Evolutionary conservation across 257 asterid species (phyloP), one percentile per base, ranked within the genome.

Genomic region (Penstemon davidsonii): DNA sequence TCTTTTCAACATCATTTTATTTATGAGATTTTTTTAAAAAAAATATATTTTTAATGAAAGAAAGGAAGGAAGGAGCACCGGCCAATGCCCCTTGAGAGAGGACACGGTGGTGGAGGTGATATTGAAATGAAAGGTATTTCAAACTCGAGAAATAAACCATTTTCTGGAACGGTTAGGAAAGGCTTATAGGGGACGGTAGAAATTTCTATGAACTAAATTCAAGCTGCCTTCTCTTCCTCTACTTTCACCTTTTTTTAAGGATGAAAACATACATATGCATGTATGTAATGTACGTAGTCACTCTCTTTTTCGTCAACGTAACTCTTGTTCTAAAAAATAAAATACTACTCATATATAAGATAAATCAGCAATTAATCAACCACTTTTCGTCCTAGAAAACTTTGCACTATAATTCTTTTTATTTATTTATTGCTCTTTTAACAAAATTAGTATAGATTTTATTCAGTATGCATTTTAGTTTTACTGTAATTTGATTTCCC

Each of bases 11-110:
- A 60, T 71, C 64, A 50, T 47, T 18, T 40, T 46, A 45, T 15
- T 40, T 5, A 44, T 49, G 3, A 12, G 18, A 9, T 42, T 55
- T 39, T 18, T 10, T n/a, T n/a, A n/a, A n/a, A n/a, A n/a, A n/a
- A n/a, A n/a, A 50, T 18, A 49, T 36, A 5, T 10, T 13, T 39
- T 25, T 25, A 25, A 25, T 25, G 33, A 25, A 25, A 25, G 33
- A 25, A 25, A 25, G 33, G 33, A 25, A 25, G 33, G 60, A 37
- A 55, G 46, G 51, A 68, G 33, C 84, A 78, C 87, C 87, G 69
- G 73, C 82, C 77, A 76, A 79, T 67, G 89, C 95, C 88, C 91
- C 85, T 91, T 83, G 84, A 52, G 64, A 68, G 75, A 55, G 70
- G 82, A 76, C 78, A 71, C 80, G 85, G 83, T 73, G 68, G 43